phyloP scores from a whole-genome alignment of 192 early-diverging fungal genomes.

The Backusella westeae region DNA sequence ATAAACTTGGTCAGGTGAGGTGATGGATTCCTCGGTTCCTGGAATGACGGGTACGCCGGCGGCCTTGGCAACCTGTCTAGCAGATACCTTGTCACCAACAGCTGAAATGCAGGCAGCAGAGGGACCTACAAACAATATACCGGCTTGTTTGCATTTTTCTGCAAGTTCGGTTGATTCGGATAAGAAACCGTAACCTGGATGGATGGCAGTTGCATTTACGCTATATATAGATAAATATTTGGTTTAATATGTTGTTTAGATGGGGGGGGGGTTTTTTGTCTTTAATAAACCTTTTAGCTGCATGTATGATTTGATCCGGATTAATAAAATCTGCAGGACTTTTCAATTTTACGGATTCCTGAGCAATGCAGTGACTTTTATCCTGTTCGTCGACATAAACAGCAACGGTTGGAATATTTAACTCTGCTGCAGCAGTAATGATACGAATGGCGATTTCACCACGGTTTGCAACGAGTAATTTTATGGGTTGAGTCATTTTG shows the following conservation, averaged over 20 bases:
- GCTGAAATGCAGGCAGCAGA: constrained; percentile 73
- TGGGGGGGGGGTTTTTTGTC: not conserved
- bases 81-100: constrained; percentile 33
- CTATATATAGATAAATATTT: constrained; percentile 1
- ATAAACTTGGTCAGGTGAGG: constrained; percentile 26
- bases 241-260: not conserved
- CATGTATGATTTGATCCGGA: constrained; percentile 70
- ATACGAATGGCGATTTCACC: constrained; percentile 80
- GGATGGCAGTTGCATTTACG: constrained; percentile 59
- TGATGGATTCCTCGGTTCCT: constrained; percentile 23
- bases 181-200: constrained; percentile 95
- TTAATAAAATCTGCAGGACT: constrained; percentile 55
- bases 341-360: constrained; percentile 10
- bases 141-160: constrained; percentile 53
- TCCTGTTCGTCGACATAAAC: constrained; percentile 61
- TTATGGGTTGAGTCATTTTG: constrained; percentile 4
- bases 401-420: constrained; percentile 63
- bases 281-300: constrained; percentile 44
- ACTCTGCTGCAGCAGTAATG: constrained; percentile 63
- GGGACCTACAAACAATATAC: constrained; percentile 85
- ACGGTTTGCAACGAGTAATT: constrained; percentile 69
- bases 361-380: constrained; percentile 25
- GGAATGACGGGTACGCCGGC: constrained; percentile 29
- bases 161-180: constrained; percentile 89
- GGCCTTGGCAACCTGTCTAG: constrained; percentile 17